Percentiles rank a stretch among this genome's conserved stretches.
These are phyloP conservation scores for Microdochium bolleyi DNA, from an alignment of 2,329 filamentous ascomycete genomes.

Conservation along the genomic window DNA sequence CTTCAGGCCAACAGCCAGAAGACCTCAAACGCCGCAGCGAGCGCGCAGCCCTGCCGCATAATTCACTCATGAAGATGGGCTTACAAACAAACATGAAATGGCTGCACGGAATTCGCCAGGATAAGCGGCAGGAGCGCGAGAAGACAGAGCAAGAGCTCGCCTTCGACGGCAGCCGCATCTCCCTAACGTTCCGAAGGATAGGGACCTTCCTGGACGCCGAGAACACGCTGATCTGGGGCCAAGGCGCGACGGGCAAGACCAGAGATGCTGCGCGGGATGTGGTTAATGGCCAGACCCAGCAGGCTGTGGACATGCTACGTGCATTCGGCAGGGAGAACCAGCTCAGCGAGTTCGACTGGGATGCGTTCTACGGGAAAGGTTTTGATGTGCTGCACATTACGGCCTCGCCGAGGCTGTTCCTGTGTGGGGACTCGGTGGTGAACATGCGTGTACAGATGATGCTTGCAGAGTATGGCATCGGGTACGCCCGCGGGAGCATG, in stretches of 20 bases:
- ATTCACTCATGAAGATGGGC: conserved; percentile 80
- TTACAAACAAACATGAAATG: conserved; percentile 74
- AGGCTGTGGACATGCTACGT: conserved; percentile 61
- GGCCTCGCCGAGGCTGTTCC: conserved; percentile 40
- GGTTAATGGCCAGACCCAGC: conserved; percentile 58
- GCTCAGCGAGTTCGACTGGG: conserved; percentile 64
- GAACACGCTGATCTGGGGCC: conserved; percentile 75
- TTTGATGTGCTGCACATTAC: conserved; percentile 75
- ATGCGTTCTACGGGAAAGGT: conserved; percentile 64
- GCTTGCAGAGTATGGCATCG: conserved; percentile 38
- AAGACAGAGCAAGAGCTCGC: conserved; percentile 65
- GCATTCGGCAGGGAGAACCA: conserved; percentile 87
- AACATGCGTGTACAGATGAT: conserved; percentile 43
- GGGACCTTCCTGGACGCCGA: conserved; percentile 70
- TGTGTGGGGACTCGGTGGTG: conserved; percentile 34
- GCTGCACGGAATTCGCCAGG: conserved; percentile 86
- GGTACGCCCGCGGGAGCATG: conserved; percentile 31
- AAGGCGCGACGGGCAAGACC: conserved; percentile 70
- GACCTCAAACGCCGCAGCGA: conserved; percentile 46
- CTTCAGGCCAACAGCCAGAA: conserved; percentile 5
- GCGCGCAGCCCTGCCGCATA: conserved; percentile 72
- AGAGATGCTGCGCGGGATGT: conserved; percentile 52
- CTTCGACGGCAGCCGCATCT: conserved; percentile 72
- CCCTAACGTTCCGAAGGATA: conserved; percentile 83
- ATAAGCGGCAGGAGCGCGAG: conserved; percentile 64